Evolutionary conservation across 768 basidiomycete genomes (phyloP).

Genomic region (Podaxis sp.): DNA sequence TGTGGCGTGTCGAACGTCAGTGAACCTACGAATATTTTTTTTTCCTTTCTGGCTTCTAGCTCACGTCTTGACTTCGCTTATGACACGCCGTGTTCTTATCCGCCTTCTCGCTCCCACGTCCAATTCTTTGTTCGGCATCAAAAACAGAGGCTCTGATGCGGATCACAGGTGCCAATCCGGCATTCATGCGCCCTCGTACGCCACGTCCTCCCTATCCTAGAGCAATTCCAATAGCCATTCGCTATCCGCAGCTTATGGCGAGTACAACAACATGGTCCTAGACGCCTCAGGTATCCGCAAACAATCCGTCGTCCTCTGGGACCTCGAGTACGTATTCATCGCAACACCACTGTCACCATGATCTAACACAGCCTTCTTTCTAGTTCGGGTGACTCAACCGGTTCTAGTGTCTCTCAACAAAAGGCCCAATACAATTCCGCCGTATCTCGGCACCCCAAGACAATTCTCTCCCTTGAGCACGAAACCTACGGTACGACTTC

Average conservation of each 20-base stretch:
- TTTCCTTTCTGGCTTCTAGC: neutral
- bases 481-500: constrained; percentile 27
- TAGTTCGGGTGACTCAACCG: constrained; percentile 20
- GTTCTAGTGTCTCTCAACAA: constrained; percentile 12
- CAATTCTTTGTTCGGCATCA: neutral
- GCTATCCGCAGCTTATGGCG: constrained; percentile 36
- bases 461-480: constrained; percentile 36
- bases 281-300: constrained; percentile 34
- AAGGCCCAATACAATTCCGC: constrained; percentile 16
- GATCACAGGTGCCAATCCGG: constrained; percentile 42
- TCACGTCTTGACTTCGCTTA: constrained; percentile 1
- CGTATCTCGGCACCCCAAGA: constrained; percentile 24
- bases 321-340: constrained; percentile 30
- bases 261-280: constrained; percentile 45
- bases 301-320: constrained; percentile 41
- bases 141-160: constrained; percentile 37
- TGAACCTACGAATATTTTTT: neutral
- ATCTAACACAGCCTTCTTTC: neutral
- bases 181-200: constrained; percentile 49
- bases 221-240: neutral
- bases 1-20: constrained; percentile 37
- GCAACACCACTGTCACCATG: neutral
- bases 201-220: neutral
- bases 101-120: no score
- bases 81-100: neutral